A percentile compares a stretch with the other conserved stretches of the same genome.
Conservation (phyloP, 176 grass and related monocot genomes). For the Puya raimondii region DNA sequence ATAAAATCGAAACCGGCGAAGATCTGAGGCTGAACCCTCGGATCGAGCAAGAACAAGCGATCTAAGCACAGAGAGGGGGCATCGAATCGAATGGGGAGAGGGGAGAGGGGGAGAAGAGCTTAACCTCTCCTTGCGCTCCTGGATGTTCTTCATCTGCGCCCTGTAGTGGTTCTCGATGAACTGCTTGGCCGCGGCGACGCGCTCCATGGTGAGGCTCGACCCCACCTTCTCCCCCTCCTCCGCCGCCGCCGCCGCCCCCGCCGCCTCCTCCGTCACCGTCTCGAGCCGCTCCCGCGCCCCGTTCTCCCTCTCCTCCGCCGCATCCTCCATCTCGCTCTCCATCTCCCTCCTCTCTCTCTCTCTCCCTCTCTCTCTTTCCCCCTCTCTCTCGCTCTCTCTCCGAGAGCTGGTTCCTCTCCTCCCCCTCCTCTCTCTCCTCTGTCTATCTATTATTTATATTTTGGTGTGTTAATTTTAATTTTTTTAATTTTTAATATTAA, state of each 20-base stretch:
- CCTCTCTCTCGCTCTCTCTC: conserved; percentile 6
- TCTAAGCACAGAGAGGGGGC: not conserved
- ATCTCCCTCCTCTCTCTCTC: conserved; percentile 39
- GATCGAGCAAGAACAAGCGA: conserved; percentile 10
- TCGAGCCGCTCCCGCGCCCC: conserved; percentile 25
- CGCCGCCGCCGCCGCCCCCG: not conserved
- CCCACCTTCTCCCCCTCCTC: conserved; percentile 31
- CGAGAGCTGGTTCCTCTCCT: conserved; percentile 11
- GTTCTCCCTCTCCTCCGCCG: not conserved
- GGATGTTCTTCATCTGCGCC: conserved; percentile 86
- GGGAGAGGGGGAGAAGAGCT: not conserved
- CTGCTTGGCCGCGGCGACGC: conserved; percentile 94
- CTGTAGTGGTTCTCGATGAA: conserved; percentile 99
- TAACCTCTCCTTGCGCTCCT: conserved; percentile 91
- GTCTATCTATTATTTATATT: not conserved
- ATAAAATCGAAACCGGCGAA: not conserved
- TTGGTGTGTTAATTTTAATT: not conserved
- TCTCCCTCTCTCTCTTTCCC: conserved; percentile 22
- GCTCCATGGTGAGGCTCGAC: conserved; percentile 93
- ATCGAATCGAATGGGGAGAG: not conserved
- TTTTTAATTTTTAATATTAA: not conserved
- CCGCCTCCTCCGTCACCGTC: conserved; percentile 45
- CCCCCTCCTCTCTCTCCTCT: not conserved
- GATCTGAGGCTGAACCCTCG: not conserved
- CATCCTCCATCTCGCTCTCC: conserved; percentile 28